These are phyloP conservation scores for Batkoa obscura DNA, from an alignment of 371 early-diverging fungal species.

Conservation along the genomic window DNA sequence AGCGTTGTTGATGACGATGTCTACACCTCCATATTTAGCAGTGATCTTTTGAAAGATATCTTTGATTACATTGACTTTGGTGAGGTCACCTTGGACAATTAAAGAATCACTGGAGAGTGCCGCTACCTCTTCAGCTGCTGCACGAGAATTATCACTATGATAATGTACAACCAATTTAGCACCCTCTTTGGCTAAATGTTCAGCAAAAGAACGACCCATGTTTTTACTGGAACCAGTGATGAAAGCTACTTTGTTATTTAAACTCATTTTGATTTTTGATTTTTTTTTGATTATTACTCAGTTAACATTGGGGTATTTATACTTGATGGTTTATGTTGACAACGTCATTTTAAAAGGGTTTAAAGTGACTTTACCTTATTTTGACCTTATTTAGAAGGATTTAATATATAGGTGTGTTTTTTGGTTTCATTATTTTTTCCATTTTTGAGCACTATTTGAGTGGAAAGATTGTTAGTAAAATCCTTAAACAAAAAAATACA, in stretches of 20 bases:
- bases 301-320: too few relatives aligned
- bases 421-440: too few relatives aligned
- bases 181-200: slow-evolving; percentile 23
- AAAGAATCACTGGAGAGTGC: slow-evolving; percentile 21
- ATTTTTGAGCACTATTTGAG: too few relatives aligned
- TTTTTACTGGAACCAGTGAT: slow-evolving; percentile 16
- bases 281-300: too few relatives aligned
- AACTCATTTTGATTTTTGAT: background rate
- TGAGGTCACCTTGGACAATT: slow-evolving; percentile 14
- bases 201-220: slow-evolving; percentile 24
- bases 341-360: too few relatives aligned
- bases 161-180: slow-evolving; percentile 31
- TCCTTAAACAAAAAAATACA: too few relatives aligned
- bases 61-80: slow-evolving; percentile 12
- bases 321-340: too few relatives aligned
- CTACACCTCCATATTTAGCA: slow-evolving; percentile 21
- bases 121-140: slow-evolving; percentile 23
- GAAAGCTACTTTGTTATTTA: slow-evolving; percentile 13
- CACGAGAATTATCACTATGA: slow-evolving; percentile 18
- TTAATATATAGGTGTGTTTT: too few relatives aligned
- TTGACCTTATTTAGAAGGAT: too few relatives aligned
- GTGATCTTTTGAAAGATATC: slow-evolving; percentile 22
- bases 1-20: slow-evolving; percentile 37
- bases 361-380: too few relatives aligned
- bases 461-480: too few relatives aligned